A percentile compares a stretch with the other conserved stretches of the same genome.
Conservation (phyloP, 1,139 yeast genomes). For the Zygotorulaspora mrakii region DNA sequence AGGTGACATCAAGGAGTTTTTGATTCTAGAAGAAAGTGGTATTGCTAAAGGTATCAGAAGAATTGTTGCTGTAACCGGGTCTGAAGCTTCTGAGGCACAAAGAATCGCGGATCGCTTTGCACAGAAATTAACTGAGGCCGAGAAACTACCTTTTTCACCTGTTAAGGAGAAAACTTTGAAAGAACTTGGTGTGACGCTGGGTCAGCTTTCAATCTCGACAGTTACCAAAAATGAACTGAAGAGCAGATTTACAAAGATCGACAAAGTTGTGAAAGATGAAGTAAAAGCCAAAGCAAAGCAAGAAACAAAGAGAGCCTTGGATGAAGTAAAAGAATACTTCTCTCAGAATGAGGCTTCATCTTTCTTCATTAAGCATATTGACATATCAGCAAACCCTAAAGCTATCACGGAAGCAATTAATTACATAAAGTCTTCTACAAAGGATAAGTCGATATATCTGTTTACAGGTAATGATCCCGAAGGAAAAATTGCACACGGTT, state of each 20-base stretch:
- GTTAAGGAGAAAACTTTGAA: constrained; percentile 75
- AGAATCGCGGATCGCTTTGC: constrained; percentile 72
- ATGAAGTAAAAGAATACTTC: constrained; percentile 72
- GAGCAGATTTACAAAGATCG: constrained; percentile 70
- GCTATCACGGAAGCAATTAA: constrained; percentile 91
- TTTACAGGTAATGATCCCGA: constrained; percentile 63
- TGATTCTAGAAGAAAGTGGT: constrained; percentile 90
- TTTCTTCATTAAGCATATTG: constrained; percentile 62
- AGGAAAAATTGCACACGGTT: constrained; percentile 91
- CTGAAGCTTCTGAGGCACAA: constrained; percentile 86
- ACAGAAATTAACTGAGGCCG: constrained; percentile 54
- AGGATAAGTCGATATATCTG: constrained; percentile 74
- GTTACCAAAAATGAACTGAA: constrained; percentile 73
- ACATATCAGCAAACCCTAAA: constrained; percentile 80
- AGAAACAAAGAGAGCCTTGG: constrained; percentile 77
- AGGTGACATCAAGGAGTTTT: constrained; percentile 87
- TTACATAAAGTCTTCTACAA: constrained; percentile 72
- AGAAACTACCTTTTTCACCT: constrained; percentile 58
- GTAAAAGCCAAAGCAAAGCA: constrained; percentile 82
- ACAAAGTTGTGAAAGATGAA: constrained; percentile 84
- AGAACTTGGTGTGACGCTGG: constrained; percentile 77
- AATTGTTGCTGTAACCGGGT: constrained; percentile 93
- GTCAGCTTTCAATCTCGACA: constrained; percentile 78
- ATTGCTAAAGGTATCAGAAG: constrained; percentile 98
- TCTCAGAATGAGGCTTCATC: constrained; percentile 45